A percentile compares a stretch with the other conserved stretches of the same genome.
These are phyloP conservation scores for Mycosarcoma mackinlayi DNA, from an alignment of 1,284 basidiomycete species.

Conservation along the genomic window DNA sequence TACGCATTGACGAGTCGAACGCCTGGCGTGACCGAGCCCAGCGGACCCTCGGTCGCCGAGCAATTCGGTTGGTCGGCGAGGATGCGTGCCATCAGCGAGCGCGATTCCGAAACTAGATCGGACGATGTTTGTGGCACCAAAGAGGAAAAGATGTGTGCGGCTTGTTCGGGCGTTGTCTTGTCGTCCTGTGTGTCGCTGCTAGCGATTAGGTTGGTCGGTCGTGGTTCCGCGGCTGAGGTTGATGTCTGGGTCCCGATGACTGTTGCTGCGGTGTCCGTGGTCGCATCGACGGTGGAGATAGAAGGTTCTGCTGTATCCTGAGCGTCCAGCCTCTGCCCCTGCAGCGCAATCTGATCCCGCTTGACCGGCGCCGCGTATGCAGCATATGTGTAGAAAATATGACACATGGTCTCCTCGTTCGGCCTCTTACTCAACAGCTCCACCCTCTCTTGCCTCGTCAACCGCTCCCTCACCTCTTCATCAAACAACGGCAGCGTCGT, in stretches of 20 bases:
- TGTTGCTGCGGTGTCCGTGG: neutral
- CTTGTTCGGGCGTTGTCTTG: constrained; percentile 69
- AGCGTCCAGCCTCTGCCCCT: neutral
- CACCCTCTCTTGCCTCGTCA: constrained; percentile 47
- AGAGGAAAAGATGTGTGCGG: constrained; percentile 71
- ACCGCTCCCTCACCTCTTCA: neutral
- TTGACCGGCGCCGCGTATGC: constrained; percentile 75
- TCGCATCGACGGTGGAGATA: neutral
- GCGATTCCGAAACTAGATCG: constrained; percentile 80
- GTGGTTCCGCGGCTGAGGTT: neutral
- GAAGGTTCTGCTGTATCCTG: neutral
- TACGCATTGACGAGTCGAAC: constrained; percentile 82
- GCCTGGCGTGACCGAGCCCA: constrained; percentile 75
- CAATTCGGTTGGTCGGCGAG: constrained; percentile 71
- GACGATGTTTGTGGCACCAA: constrained; percentile 76
- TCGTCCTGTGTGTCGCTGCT: constrained; percentile 1
- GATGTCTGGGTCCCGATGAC: neutral
- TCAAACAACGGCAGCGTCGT: constrained; percentile 50
- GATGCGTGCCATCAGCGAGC: constrained; percentile 78
- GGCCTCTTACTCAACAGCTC: constrained; percentile 69
- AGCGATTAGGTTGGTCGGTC: neutral
- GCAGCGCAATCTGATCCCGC: constrained; percentile 15
- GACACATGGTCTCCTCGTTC: constrained; percentile 80
- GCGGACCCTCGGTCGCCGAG: constrained; percentile 69
- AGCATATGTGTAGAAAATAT: constrained; percentile 89